A percentile compares a stretch with the other conserved stretches of the same genome.
Conservation (phyloP, 495 filamentous ascomycete species). For the Jackrogersella minutella region DNA sequence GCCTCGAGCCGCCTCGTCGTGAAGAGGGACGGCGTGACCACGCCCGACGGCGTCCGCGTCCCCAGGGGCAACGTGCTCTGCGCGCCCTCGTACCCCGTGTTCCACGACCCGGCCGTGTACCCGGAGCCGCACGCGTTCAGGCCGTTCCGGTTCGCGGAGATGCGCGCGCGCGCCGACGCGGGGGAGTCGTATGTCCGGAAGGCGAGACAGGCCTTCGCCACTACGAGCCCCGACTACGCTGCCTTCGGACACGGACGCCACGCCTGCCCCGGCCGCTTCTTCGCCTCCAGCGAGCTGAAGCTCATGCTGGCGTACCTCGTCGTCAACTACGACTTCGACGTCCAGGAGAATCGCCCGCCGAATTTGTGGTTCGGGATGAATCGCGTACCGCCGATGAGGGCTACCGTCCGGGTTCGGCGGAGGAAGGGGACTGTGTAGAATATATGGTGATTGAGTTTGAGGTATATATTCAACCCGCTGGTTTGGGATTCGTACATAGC, state of each 20-base stretch:
- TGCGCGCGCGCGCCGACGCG: constrained; percentile 15
- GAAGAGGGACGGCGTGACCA: constrained; percentile 44
- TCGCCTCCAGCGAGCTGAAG: constrained; percentile 53
- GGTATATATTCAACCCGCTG: not conserved
- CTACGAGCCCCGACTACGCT: constrained; percentile 45
- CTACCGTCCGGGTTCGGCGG: constrained; percentile 49
- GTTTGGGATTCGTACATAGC: not conserved
- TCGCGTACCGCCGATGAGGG: constrained; percentile 45
- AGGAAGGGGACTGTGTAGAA: constrained; percentile 25
- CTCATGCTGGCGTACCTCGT: constrained; percentile 51
- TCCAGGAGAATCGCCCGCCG: constrained; percentile 33
- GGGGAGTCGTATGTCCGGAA: constrained; percentile 40
- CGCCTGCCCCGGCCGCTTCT: constrained; percentile 55
- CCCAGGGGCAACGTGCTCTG: constrained; percentile 32
- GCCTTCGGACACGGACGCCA: constrained; percentile 50
- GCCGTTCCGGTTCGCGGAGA: constrained; percentile 45
- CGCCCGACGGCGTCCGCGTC: constrained; percentile 45
- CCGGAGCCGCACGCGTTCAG: constrained; percentile 33
- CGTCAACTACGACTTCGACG: constrained; percentile 51
- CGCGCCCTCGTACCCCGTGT: constrained; percentile 35
- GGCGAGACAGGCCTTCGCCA: constrained; percentile 44
- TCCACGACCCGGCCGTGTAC: constrained; percentile 39
- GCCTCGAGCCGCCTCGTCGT: constrained; percentile 44
- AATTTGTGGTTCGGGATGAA: constrained; percentile 49
- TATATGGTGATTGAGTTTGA: not conserved